Percentiles rank a stretch among this genome's conserved stretches.
phyloP scores from a whole-genome alignment of 164 flowering plant genomes.

The Umbellularia californica region DNA sequence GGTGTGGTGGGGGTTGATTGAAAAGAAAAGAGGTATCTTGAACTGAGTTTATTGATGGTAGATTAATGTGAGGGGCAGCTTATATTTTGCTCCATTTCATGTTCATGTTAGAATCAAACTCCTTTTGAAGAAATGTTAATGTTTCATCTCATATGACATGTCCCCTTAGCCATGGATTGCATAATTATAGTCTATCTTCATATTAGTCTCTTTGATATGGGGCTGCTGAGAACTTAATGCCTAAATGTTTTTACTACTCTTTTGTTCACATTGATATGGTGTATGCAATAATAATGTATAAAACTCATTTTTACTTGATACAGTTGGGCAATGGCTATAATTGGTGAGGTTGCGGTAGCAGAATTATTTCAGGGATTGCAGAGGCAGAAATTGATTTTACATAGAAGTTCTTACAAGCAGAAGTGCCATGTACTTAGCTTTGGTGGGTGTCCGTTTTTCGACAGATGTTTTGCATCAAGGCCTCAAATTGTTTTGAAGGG shows the following conservation, averaged over 20 bases:
- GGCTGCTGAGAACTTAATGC: no score
- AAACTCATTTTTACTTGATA: not conserved
- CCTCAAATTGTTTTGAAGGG: conserved; percentile 14
- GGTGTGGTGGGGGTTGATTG: no score
- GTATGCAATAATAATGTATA: not conserved
- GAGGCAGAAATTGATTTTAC: conserved; percentile 1
- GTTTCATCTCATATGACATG: no score
- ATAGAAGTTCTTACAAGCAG: not conserved
- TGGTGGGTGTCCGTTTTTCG: not conserved
- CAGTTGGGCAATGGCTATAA: conserved; percentile 2
- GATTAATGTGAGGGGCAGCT: no score
- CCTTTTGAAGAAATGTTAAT: no score
- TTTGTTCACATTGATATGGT: not conserved
- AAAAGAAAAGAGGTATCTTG: no score
- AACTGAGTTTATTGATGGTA: no score
- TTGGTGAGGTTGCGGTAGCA: conserved; percentile 1
- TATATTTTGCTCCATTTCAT: no score
- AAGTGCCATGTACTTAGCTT: not conserved
- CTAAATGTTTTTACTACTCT: not conserved
- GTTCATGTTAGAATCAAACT: no score
- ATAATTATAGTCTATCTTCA: no score
- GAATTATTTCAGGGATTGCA: conserved; percentile 1
- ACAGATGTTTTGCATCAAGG: not conserved
- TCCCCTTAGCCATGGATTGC: no score
- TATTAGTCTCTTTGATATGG: no score